phyloP scores from a whole-genome alignment of 2,329 filamentous ascomycete genomes.

The Phoma herbarum region DNA sequence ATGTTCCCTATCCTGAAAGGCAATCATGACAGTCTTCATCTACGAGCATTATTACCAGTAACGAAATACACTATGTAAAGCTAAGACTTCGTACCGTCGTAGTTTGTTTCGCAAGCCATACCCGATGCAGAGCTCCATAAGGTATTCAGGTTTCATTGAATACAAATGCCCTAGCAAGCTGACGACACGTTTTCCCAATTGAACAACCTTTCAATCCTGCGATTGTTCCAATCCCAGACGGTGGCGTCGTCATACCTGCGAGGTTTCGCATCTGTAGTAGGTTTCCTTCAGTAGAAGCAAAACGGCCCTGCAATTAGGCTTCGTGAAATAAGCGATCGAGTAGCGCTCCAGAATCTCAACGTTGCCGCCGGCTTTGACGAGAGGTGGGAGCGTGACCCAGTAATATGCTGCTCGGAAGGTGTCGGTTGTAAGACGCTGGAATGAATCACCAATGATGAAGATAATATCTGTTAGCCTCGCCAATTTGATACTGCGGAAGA shows the following conservation, averaged over 20 bases:
- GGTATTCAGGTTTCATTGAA: too few species aligned
- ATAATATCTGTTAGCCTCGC: constrained; percentile 41
- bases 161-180: too few species aligned
- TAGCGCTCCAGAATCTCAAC: constrained; percentile 5
- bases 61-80: too few species aligned
- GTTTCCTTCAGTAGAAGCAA: constrained; percentile 2
- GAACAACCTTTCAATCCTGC: constrained; percentile 3
- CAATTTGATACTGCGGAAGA: constrained; percentile 8
- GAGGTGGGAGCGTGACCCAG: constrained; percentile 34
- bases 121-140: too few species aligned
- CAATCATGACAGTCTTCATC: too few species aligned
- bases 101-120: too few species aligned
- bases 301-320: constrained; percentile 2
- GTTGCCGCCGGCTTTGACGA: constrained; percentile 1
- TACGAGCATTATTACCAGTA: too few species aligned
- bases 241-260: constrained; percentile 6
- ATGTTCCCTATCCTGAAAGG: too few species aligned
- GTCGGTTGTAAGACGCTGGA: constrained; percentile 53
- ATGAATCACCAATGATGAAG: constrained; percentile 54
- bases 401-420: constrained; percentile 49
- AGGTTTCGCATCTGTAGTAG: constrained; percentile 8
- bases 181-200: background rate
- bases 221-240: constrained; percentile 12
- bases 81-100: too few species aligned
- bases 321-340: constrained; percentile 8